Evolutionary conservation across 768 basidiomycete species (phyloP).

Genomic region (Mycena kentingensis): DNA sequence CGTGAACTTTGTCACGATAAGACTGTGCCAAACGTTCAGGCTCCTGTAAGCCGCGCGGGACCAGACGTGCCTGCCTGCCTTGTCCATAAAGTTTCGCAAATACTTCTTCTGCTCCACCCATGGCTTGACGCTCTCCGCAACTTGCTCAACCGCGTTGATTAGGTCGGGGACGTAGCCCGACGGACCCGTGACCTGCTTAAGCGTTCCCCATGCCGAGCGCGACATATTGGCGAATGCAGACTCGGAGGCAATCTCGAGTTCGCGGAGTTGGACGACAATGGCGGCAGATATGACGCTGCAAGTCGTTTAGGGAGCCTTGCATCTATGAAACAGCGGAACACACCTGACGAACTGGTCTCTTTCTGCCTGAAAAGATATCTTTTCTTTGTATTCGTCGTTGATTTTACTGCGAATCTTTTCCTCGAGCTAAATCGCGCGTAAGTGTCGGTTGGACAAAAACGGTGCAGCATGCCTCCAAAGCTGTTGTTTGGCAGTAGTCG

Average conservation of each 20-base stretch:
- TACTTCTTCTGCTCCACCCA: slow-evolving; percentile 95
- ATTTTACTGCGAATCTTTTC: slow-evolving; percentile 88
- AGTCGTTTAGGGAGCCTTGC: slow-evolving; percentile 1
- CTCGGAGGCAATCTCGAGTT: slow-evolving; percentile 86
- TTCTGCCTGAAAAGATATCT: slow-evolving; percentile 81
- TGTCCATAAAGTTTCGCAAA: slow-evolving; percentile 89
- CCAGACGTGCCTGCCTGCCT: slow-evolving; percentile 74
- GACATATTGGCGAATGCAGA: slow-evolving; percentile 75
- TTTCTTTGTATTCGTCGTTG: slow-evolving; percentile 71
- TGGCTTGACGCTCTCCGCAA: slow-evolving; percentile 75
- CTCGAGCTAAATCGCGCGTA: slow-evolving; percentile 63
- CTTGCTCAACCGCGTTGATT: slow-evolving; percentile 70
- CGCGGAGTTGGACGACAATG: slow-evolving; percentile 76
- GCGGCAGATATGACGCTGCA: slow-evolving; percentile 81
- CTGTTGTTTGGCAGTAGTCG: slow-evolving; percentile 94
- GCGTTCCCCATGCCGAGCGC: slow-evolving; percentile 74
- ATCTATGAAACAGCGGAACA: slow-evolving; percentile 17
- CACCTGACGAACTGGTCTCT: slow-evolving; percentile 89
- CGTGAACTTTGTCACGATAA: slow-evolving; percentile 86
- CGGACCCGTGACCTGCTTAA: slow-evolving; percentile 84
- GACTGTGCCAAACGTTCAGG: slow-evolving; percentile 43
- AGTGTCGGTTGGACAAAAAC: background rate
- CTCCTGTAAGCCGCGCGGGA: background rate
- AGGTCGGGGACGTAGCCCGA: slow-evolving; percentile 82
- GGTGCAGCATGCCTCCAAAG: slow-evolving; percentile 63